Evolutionary conservation across 1,139 yeast species (phyloP).

Genomic region (Pneumocystis canis): DNA sequence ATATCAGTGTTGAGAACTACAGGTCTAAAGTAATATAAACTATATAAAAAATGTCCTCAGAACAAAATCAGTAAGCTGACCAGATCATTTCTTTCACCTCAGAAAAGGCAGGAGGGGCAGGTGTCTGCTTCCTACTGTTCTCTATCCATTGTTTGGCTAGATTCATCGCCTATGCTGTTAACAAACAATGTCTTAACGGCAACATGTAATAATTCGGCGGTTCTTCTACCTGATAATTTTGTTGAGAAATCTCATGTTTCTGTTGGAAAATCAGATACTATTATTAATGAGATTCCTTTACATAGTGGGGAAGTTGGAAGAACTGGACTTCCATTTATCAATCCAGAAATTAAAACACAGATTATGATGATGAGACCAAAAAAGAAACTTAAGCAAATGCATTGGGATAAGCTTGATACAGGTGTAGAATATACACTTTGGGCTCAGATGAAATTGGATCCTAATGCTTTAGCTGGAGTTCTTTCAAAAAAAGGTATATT

Average conservation of each 20-base stretch:
- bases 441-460: slow-evolving; percentile 41
- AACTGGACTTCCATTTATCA: slow-evolving; percentile 10
- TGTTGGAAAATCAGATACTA: background rate
- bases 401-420: slow-evolving; percentile 67
- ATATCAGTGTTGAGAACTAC: no score
- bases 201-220: background rate
- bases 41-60: no score
- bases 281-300: background rate
- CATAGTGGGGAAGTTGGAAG: slow-evolving; percentile 12
- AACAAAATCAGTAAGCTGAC: no score
- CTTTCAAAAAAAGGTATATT: slow-evolving; percentile 59
- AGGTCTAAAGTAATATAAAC: no score
- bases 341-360: slow-evolving; percentile 7
- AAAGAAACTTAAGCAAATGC: slow-evolving; percentile 72
- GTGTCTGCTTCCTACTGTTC: no score
- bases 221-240: slow-evolving; percentile 11
- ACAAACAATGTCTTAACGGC: background rate
- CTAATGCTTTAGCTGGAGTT: slow-evolving; percentile 32
- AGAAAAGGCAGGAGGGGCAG: no score
- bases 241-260: slow-evolving; percentile 1
- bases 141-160: no score
- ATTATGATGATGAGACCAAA: slow-evolving; percentile 33
- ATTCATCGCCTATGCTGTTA: no score
- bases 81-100: no score
- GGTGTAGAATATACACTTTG: slow-evolving; percentile 63